Evolutionary conservation across 2,329 filamentous ascomycete species (phyloP), one percentile per base, ranked within the genome.

Genomic region (Chaetomiaceae sp.): DNA sequence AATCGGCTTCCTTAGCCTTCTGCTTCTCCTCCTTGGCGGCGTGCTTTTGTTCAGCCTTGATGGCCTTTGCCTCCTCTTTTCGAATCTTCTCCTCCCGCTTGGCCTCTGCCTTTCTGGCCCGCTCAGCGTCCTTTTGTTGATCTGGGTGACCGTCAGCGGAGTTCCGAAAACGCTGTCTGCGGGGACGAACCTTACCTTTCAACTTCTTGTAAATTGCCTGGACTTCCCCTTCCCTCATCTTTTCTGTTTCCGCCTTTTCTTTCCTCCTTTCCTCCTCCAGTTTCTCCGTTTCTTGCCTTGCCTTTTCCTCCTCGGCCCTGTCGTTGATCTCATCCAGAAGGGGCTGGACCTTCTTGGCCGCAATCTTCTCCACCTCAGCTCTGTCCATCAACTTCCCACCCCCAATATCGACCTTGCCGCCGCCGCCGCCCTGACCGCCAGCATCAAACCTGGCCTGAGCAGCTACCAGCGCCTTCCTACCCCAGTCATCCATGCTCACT

Each of bases 281-380:
- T 37, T 78, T 76, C 10, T 79, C 68, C 57, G 83, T 79, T 41
- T 83, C 74, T 54, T 86, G 77, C 53, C 83, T 77, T 43, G 85
- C 87, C 34, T 81, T 76, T 64, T 89, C 84, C 55, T 76, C 76
- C 62, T 90, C 86, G 0, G 87, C 87, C 63, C 84, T 87, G 45
- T 87, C 83, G 47, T 85, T 83, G 55, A 96, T 93, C 57, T 95
- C 87, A 58, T 96, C 85, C 5, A 96, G 67, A 0, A 93, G 82
- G 4, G 91, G 91, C 65, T 92, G 87, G 14, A 96, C 79, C 58
- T 85, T 82, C 40, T 78, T 81, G 12, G 82, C 78, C 3, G 91
- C 91, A 58, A 96, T 87, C 5, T 81, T 82, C 56, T 96, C 83
- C 14, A 96, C 82, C 42, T 90, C 87, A 5, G 81, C 75, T 59